Evolutionary conservation across 768 basidiomycete species (phyloP).

Genomic region (Nidularia sp.): DNA sequence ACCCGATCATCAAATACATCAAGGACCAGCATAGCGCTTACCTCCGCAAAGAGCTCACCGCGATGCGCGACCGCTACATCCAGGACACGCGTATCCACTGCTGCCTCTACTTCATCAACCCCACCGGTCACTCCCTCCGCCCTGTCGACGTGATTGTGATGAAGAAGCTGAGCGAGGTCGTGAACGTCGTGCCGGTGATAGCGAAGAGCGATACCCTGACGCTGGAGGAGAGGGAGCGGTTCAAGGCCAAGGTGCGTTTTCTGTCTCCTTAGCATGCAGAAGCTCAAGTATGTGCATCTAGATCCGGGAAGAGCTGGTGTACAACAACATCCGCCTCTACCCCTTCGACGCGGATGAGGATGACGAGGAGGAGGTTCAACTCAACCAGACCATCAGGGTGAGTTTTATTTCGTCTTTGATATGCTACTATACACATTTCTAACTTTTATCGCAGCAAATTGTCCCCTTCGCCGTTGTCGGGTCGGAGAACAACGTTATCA

Average conservation of each 20-base stretch:
- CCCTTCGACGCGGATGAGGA: conserved; percentile 97
- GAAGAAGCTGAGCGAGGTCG: conserved; percentile 98
- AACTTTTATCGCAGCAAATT: conserved; percentile 57
- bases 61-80: conserved; percentile 97
- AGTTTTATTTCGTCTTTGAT: conserved; percentile 18
- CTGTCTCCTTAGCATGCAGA: background rate
- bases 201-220: conserved; percentile 96
- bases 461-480: conserved; percentile 97
- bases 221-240: conserved; percentile 84
- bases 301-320: conserved; percentile 90
- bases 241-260: conserved; percentile 80
- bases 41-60: conserved; percentile 97
- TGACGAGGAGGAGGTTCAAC: conserved; percentile 86
- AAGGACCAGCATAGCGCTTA: conserved; percentile 99
- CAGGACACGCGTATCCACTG: conserved; percentile 99
- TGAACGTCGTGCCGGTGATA: conserved; percentile 99
- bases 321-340: conserved; percentile 92
- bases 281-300: conserved; percentile 18
- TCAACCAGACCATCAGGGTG: conserved; percentile 90
- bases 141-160: conserved; percentile 98
- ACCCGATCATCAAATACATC: conserved; percentile 98
- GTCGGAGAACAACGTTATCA: conserved; percentile 93
- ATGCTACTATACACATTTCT: conserved; percentile 2
- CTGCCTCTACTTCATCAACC: conserved; percentile 97
- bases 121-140: conserved; percentile 95